Evolutionary conservation across 2,329 filamentous ascomycete species (phyloP).

Genomic region (Fusarium stilboides): DNA sequence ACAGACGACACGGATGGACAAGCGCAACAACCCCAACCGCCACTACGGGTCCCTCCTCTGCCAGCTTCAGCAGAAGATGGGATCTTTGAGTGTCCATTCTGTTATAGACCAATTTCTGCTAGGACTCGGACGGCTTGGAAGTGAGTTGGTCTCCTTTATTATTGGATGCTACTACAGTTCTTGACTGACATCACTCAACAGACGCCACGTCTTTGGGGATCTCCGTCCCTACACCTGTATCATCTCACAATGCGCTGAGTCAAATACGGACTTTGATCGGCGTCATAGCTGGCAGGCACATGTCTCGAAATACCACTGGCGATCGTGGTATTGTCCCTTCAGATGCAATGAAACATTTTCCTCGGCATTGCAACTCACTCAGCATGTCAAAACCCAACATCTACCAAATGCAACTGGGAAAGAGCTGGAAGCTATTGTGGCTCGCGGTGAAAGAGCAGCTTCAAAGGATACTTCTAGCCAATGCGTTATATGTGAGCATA

Average conservation of each 20-base stretch:
- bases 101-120: slow-evolving; percentile 55
- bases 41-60: slow-evolving; percentile 40
- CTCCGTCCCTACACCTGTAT: slow-evolving; percentile 58
- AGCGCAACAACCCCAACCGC: background rate
- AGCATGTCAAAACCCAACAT: slow-evolving; percentile 9
- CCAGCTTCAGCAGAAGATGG: slow-evolving; percentile 44
- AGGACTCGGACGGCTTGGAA: slow-evolving; percentile 51
- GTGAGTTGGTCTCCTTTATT: slow-evolving; percentile 30
- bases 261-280: slow-evolving; percentile 39
- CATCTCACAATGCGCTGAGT: slow-evolving; percentile 44
- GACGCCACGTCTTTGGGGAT: slow-evolving; percentile 57
- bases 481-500: slow-evolving; percentile 41
- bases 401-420: background rate
- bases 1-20: background rate
- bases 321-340: slow-evolving; percentile 43
- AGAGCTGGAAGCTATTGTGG: background rate
- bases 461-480: slow-evolving; percentile 1
- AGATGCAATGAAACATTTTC: slow-evolving; percentile 23
- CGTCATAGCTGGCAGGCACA: slow-evolving; percentile 48
- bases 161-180: background rate
- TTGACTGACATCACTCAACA: slow-evolving; percentile 8
- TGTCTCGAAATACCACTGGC: slow-evolving; percentile 46
- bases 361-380: background rate
- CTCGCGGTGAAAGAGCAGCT: slow-evolving; percentile 4
- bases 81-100: slow-evolving; percentile 59